Conservation (phyloP, 352 stramenopile species). For the Globisporangium solare region DNA sequence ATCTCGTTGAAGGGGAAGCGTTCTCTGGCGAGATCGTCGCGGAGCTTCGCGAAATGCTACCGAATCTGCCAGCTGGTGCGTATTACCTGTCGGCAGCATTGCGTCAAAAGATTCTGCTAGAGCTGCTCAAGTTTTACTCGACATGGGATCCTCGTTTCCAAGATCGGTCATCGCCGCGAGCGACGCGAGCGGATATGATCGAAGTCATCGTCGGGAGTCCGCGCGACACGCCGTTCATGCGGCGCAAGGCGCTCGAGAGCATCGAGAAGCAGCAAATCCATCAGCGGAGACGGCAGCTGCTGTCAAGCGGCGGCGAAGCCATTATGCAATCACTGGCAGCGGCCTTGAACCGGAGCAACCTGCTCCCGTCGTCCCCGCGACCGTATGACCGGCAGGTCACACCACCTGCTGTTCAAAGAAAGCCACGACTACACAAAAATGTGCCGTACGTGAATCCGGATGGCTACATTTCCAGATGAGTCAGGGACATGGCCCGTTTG, state of each 20-base stretch:
- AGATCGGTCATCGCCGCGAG: no score
- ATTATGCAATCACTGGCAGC: slow-evolving; percentile 23
- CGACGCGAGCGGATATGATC: slow-evolving; percentile 11
- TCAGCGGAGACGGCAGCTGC: slow-evolving; percentile 29
- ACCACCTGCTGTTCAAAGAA: not conserved
- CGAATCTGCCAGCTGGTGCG: slow-evolving; percentile 35
- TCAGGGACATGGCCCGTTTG: no score
- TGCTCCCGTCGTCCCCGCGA: not conserved
- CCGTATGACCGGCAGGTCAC: not conserved
- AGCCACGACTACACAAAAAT: not conserved
- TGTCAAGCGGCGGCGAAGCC: slow-evolving; percentile 34
- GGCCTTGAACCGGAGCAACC: not conserved
- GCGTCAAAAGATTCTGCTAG: slow-evolving; percentile 37
- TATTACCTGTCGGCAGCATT: slow-evolving; percentile 50
- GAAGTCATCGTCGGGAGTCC: slow-evolving; percentile 55
- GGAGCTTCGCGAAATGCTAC: slow-evolving; percentile 42
- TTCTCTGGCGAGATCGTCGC: slow-evolving; percentile 36
- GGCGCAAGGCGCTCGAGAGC: slow-evolving; percentile 56
- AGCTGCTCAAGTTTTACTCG: slow-evolving; percentile 57
- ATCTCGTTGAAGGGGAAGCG: slow-evolving; percentile 34
- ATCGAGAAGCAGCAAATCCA: slow-evolving; percentile 29
- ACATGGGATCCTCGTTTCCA: slow-evolving; percentile 14
- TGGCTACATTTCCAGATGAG: no score
- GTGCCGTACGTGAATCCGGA: no score
- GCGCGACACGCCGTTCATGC: slow-evolving; percentile 64